Base-by-base conservation (phyloP, 306 rosid species). In the Vigna hirtella region DNA sequence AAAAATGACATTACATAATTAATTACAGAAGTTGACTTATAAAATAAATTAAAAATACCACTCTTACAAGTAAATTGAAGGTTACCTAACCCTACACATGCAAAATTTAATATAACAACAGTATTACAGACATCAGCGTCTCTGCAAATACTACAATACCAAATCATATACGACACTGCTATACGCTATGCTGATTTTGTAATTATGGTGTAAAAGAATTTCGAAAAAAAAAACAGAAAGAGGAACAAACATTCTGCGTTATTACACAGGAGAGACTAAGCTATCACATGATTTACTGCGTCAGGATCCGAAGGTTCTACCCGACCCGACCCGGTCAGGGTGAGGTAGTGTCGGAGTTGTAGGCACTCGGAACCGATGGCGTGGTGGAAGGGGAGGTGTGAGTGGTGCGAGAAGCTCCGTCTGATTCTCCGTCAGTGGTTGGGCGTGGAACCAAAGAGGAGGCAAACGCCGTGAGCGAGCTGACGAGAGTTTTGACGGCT, bases 351-450 rank as follows among this genome's bases (percentile, higher is more conserved):
- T 40, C 68, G 0, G 61, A 73, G 26, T 4, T 30, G 24, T 55
- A 71, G 9, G 69, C 85, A 40, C 83, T 71, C 2, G 77, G 55
- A 7, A 43, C 47, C 7, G 70, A 53, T 3, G 85, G 82, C 14
- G 84, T 28, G 1, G 74, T 32, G 2, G 89, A 30, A 32, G 51
- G 4, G 49, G 85, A 68, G 76, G 79, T 69, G 32, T 9, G 64
- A 61, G 80, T 16, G 26, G 26, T 56, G 64, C 13, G 52, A 64
- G 77, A 26, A 62, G 45, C 75, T 50, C 71, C 87, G 6, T 77
- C 65, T 26, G 81, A 64, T 2, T 2, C 13, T 52, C 16, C 30
- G 74, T 52, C 38, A 77, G 66, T 56, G 56, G 8, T n/a, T 17
- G 53, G 53, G 6, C 48, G 24, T 12, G 34, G 20, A 7, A 28